Base-by-base conservation (phyloP, 2,329 filamentous ascomycete genomes). In the Apiospora rasikravindrae region DNA sequence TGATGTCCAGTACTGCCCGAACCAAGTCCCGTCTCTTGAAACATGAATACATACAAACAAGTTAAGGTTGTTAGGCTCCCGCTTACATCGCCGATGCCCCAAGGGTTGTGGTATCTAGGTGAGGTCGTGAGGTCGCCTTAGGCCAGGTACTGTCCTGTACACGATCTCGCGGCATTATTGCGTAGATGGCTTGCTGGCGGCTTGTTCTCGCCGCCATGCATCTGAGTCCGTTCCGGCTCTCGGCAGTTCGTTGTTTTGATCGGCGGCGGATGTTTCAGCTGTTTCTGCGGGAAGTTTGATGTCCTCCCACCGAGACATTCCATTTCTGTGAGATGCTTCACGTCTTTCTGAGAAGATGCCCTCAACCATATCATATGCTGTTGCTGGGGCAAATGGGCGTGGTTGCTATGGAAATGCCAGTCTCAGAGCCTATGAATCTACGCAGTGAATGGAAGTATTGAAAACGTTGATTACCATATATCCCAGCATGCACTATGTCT, bases 171-270 rank as follows among this genome's bases (percentile, higher is more conserved):
- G 4, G 19, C 57, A 64, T n/a, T 64, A 40, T 37, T 37, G 33
- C 57, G 33, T 40, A 64, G 57, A 19, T 64, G 57, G 57, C 57
- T 64, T 37, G 57, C 19, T n/a, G 22, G 19, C 22, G 33, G 57
- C 33, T 40, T 64, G 33, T n/a, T 26, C 24, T 57, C 53, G 53
- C 53, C 26, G 53, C 16, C 29, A 33, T 57, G 24, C 24, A 29
- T 29, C 16, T 14, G 51, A 26, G 40, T n/a, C 29, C 26, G 29
- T 33, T 33, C 53, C 53, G 53, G 53, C 53, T 61, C 22, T 64
- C 57, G 57, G 57, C 33, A 64, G 57, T 40, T 40, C 57, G n/a
- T n/a, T 64, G 57, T 64, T 64, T 40, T n/a, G 57, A 64, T 64
- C 57, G 57, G 22, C 22, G 19, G 33, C 57, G 16, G 33, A 40